Conservation (phyloP, 2,329 filamentous ascomycete genomes). For the Cyphellophora attinorum region DNA sequence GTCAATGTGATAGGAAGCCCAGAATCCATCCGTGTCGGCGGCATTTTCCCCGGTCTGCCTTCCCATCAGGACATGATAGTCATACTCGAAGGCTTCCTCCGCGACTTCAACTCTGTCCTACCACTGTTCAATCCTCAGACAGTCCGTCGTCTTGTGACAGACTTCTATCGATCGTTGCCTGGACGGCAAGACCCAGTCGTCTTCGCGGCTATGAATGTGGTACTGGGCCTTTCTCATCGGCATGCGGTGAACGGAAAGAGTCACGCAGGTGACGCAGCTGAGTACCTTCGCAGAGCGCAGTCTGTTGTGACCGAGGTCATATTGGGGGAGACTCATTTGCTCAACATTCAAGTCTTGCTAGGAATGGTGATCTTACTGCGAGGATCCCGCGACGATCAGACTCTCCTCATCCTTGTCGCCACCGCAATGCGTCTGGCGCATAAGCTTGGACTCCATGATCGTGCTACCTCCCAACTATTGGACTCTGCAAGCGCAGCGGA, state of each 20-base stretch:
- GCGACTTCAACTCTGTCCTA: slow-evolving; percentile 9
- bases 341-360: slow-evolving; percentile 23
- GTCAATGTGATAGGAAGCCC: not conserved
- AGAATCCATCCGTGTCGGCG: no score
- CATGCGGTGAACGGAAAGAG: slow-evolving; percentile 4
- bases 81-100: slow-evolving; percentile 6
- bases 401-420: slow-evolving; percentile 20
- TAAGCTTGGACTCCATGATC: slow-evolving; percentile 10
- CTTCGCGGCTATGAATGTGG: slow-evolving; percentile 24
- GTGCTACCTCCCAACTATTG: slow-evolving; percentile 14
- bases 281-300: slow-evolving; percentile 21
- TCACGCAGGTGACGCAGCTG: slow-evolving; percentile 7
- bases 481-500: slow-evolving; percentile 9
- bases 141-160: slow-evolving; percentile 6
- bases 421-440: slow-evolving; percentile 14
- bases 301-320: slow-evolving; percentile 21
- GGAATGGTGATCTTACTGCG: slow-evolving; percentile 22
- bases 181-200: slow-evolving; percentile 15
- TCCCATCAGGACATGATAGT: slow-evolving; percentile 7
- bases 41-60: slow-evolving; percentile 6
- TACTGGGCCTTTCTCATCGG: slow-evolving; percentile 20
- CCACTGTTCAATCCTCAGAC: slow-evolving; percentile 9
- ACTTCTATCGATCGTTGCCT: slow-evolving; percentile 4
- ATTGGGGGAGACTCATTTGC: slow-evolving; percentile 18
- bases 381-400: slow-evolving; percentile 19